These are phyloP conservation scores for Neofusicoccum kwambonambiense DNA, from an alignment of 2,329 filamentous ascomycete species.

Conservation along the genomic window DNA sequence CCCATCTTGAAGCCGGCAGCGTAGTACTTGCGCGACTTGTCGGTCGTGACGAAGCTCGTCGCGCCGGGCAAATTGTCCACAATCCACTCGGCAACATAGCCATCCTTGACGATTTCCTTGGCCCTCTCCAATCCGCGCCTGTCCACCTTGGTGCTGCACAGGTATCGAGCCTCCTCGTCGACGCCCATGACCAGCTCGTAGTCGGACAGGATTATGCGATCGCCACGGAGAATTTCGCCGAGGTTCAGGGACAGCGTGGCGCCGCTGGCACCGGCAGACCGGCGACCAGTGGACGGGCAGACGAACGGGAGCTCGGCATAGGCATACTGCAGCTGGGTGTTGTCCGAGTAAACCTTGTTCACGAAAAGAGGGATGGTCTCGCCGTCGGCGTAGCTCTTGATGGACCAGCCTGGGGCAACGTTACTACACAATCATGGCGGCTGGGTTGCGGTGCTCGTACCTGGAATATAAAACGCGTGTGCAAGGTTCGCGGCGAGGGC, in stretches of 20 bases:
- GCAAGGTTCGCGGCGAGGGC: conserved; percentile 42
- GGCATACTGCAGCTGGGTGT: conserved; percentile 86
- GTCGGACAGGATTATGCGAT: conserved; percentile 81
- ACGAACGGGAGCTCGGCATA: conserved; percentile 88
- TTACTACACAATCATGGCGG: conserved; percentile 15
- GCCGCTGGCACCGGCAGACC: conserved; percentile 66
- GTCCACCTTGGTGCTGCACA: conserved; percentile 69
- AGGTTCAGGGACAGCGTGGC: conserved; percentile 79
- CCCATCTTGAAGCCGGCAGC: conserved; percentile 87
- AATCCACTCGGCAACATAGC: conserved; percentile 90
- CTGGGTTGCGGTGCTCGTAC: conserved; percentile 47
- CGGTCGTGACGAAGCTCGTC: conserved; percentile 82
- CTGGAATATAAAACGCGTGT: conserved; percentile 81
- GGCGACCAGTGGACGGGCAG: conserved; percentile 71
- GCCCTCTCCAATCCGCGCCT: conserved; percentile 65
- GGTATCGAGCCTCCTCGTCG: conserved; percentile 68
- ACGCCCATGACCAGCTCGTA: conserved; percentile 76
- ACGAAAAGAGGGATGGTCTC: conserved; percentile 81
- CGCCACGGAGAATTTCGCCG: conserved; percentile 82
- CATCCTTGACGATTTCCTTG: conserved; percentile 69
- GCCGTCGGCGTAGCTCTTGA: conserved; percentile 73
- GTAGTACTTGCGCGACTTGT: conserved; percentile 84
- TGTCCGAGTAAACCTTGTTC: conserved; percentile 89
- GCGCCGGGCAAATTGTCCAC: conserved; percentile 88
- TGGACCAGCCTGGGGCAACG: conserved; percentile 65